These are phyloP conservation scores for Parastagonospora nodorum DNA, from an alignment of 2,329 filamentous ascomycete genomes.

Conservation along the genomic window DNA sequence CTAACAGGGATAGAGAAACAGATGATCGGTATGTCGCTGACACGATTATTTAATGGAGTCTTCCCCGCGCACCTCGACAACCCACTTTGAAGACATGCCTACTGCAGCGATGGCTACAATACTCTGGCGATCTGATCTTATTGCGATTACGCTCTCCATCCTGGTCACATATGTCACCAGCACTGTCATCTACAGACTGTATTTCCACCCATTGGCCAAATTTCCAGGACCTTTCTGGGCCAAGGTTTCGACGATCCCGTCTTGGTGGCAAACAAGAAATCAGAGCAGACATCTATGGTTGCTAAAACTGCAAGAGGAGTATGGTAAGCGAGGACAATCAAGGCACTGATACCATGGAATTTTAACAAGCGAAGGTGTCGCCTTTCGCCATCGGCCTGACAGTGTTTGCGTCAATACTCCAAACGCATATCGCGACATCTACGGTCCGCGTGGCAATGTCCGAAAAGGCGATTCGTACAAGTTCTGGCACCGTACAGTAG, in stretches of 20 bases:
- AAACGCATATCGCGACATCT: constrained; percentile 51
- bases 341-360: background rate
- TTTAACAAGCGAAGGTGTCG: constrained; percentile 7
- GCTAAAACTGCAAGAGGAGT: constrained; percentile 70
- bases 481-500: constrained; percentile 45
- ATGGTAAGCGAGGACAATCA: constrained; percentile 56
- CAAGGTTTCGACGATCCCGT: constrained; percentile 22
- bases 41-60: too few relatives aligned
- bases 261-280: constrained; percentile 68
- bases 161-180: constrained; percentile 1
- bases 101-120: background rate
- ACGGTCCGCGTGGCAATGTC: constrained; percentile 51
- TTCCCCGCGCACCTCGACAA: too few relatives aligned
- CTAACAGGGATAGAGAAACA: too few relatives aligned
- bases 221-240: constrained; percentile 32
- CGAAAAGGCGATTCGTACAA: constrained; percentile 52
- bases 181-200: constrained; percentile 19
- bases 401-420: constrained; percentile 74
- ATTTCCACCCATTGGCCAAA: constrained; percentile 27
- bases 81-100: too few relatives aligned
- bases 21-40: too few relatives aligned
- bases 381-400: constrained; percentile 73
- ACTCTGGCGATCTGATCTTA: background rate
- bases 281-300: constrained; percentile 75
- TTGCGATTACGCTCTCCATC: background rate